Percentiles rank a stretch among this genome's conserved stretches.
phyloP scores from a whole-genome alignment of 345 rosid species.

The Erodium maritimum region DNA sequence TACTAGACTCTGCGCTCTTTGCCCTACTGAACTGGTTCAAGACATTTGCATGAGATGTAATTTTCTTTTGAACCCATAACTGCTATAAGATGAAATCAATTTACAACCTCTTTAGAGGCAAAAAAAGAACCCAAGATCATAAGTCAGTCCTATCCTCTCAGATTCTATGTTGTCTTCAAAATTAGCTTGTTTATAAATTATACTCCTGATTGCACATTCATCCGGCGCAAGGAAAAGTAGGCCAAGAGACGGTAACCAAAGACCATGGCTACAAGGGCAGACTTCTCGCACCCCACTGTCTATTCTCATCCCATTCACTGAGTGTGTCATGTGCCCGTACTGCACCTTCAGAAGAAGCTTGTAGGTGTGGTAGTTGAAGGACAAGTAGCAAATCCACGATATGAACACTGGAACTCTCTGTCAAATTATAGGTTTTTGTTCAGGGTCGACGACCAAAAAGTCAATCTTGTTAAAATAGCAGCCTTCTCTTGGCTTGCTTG shows the following conservation, averaged over 20 bases:
- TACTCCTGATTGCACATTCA: slow-evolving; percentile 36
- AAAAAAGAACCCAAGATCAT: neutral
- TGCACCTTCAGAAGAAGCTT: slow-evolving; percentile 91
- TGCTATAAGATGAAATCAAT: neutral
- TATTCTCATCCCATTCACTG: slow-evolving; percentile 39
- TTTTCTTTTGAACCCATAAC: no score
- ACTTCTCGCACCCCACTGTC: slow-evolving; percentile 64
- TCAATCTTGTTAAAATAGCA: no score
- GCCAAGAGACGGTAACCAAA: slow-evolving; percentile 88
- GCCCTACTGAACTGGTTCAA: slow-evolving; percentile 64
- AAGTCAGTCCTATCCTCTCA: neutral
- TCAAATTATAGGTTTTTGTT: no score
- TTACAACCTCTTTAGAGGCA: neutral
- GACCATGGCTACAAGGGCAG: slow-evolving; percentile 71
- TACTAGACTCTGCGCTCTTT: slow-evolving; percentile 63
- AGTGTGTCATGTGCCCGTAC: slow-evolving; percentile 31
- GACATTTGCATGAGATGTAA: slow-evolving; percentile 26
- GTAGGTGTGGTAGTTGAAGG: slow-evolving; percentile 95
- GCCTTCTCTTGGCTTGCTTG: no score
- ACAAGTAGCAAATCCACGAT: slow-evolving; percentile 83
- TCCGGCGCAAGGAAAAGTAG: slow-evolving; percentile 65
- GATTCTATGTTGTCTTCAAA: neutral
- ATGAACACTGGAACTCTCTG: slow-evolving; percentile 83
- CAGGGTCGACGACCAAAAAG: no score
- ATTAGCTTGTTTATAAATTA: slow-evolving; percentile 10